Conservation (phyloP, 2,329 filamentous ascomycete species). For the Fusarium acutatum region DNA sequence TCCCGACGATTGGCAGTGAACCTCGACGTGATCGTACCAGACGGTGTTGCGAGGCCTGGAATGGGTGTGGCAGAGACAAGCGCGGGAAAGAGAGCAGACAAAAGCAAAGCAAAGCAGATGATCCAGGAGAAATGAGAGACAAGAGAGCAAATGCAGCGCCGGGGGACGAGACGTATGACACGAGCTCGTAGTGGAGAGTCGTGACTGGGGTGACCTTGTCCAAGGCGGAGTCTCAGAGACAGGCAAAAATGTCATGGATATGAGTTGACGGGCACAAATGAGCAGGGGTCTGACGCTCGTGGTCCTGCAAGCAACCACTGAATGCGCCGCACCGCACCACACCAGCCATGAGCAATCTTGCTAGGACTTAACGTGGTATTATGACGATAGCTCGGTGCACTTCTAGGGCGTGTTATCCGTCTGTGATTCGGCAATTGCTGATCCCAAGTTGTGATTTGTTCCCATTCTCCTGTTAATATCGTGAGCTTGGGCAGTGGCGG, state of each 20-base stretch:
- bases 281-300: constrained; percentile 27
- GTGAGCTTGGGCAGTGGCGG: constrained; percentile 26
- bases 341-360: constrained; percentile 22
- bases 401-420: neutral
- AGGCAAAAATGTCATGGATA: constrained; percentile 16
- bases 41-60: constrained; percentile 46
- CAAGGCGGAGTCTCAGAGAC: constrained; percentile 35
- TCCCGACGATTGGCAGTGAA: constrained; percentile 32
- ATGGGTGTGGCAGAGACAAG: constrained; percentile 40
- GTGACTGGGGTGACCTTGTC: constrained; percentile 27
- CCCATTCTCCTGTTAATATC: constrained; percentile 1
- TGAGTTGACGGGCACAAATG: constrained; percentile 26
- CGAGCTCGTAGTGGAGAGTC: constrained; percentile 26
- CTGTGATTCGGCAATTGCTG: constrained; percentile 15
- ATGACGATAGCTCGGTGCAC: neutral
- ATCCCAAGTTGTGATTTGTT: neutral
- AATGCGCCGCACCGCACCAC: constrained; percentile 10
- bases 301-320: constrained; percentile 32
- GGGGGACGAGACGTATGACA: constrained; percentile 27
- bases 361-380: neutral
- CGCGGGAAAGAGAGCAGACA: constrained; percentile 21
- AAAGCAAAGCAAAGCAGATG: constrained; percentile 21
- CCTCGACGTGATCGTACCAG: constrained; percentile 46
- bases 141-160: constrained; percentile 24
- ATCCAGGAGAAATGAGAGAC: constrained; percentile 30